phyloP scores from a whole-genome alignment of 2,329 filamentous ascomycete species.

The Sporothrix schenckii region DNA sequence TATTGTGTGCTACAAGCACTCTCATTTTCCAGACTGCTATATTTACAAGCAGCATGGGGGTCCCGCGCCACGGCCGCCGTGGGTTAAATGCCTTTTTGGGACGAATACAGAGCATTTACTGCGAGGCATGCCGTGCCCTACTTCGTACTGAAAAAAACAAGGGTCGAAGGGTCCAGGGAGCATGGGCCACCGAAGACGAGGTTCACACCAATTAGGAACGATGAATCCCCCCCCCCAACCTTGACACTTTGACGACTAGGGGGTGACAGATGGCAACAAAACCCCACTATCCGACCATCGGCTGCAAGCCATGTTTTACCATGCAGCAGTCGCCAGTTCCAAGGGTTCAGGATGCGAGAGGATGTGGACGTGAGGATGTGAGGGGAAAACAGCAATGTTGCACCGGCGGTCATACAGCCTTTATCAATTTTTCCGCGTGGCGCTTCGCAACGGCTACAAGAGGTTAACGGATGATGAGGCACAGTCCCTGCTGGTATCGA shows the following conservation, averaged over 20 bases:
- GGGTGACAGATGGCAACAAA: neutral
- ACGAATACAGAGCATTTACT: constrained; percentile 23
- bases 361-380: neutral
- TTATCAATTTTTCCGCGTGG: neutral
- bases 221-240: constrained; percentile 11
- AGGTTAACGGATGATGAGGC: neutral
- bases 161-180: neutral
- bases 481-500: neutral
- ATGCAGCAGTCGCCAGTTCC: neutral
- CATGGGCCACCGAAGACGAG: neutral
- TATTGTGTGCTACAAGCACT: neutral
- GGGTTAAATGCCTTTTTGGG: constrained; percentile 11
- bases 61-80: constrained; percentile 4
- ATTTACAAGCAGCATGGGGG: constrained; percentile 10
- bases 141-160: neutral
- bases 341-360: neutral
- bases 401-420: neutral
- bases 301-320: constrained; percentile 18
- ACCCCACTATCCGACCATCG: constrained; percentile 19
- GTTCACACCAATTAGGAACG: neutral
- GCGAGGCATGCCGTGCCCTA: constrained; percentile 10
- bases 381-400: no score
- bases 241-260: constrained; percentile 11
- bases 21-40: no score
- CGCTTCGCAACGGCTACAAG: constrained; percentile 25